phyloP scores from a whole-genome alignment of 1,284 basidiomycete genomes.

The Phylloporus gajari region DNA sequence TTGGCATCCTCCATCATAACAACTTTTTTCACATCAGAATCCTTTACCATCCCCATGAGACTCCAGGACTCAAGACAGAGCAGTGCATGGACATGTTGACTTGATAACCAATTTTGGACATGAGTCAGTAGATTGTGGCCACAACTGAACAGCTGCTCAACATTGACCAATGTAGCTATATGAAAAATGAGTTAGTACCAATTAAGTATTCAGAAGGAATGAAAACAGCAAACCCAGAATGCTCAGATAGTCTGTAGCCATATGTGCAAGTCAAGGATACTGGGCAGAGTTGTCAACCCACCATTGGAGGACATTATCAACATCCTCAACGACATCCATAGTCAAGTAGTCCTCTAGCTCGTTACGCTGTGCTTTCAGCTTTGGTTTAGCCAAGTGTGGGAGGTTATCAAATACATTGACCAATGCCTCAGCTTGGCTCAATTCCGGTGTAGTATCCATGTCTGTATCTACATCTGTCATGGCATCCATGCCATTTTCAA shows the following conservation, averaged over 20 bases:
- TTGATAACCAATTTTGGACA: neutral
- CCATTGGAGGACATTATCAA: neutral
- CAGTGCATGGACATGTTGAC: neutral
- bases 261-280: neutral
- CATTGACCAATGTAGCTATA: constrained; percentile 9
- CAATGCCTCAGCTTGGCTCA: neutral
- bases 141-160: constrained; percentile 5
- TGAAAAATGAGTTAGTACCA: too few relatives aligned
- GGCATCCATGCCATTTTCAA: neutral
- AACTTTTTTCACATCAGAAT: too few relatives aligned
- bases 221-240: neutral
- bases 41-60: too few relatives aligned
- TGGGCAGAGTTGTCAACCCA: neutral
- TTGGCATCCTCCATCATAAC: too few relatives aligned
- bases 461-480: neutral
- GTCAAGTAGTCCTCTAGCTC: too few relatives aligned
- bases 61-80: too few relatives aligned
- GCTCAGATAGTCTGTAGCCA: neutral
- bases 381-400: neutral
- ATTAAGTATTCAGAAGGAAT: too few relatives aligned
- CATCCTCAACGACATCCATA: neutral
- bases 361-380: neutral
- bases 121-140: neutral
- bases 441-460: neutral
- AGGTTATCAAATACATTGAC: too few relatives aligned